A percentile compares a stretch with the other conserved stretches of the same genome.
These are phyloP conservation scores for Rhodosporidiobolus odoratus DNA, from an alignment of 768 basidiomycete species.

Conservation along the genomic window DNA sequence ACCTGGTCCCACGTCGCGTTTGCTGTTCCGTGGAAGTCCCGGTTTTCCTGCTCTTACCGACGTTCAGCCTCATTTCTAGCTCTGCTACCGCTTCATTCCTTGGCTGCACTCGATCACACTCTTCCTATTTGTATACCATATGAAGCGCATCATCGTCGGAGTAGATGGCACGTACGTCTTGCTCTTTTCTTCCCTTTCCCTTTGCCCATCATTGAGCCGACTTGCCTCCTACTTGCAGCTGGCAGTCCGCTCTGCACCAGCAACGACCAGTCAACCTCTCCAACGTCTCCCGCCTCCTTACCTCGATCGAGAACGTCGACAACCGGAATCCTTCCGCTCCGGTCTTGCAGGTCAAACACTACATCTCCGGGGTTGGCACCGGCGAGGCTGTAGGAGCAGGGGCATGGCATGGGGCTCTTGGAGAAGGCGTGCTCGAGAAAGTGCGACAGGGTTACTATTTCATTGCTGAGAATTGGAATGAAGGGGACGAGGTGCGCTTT, in stretches of 20 bases:
- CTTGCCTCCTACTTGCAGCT: not conserved
- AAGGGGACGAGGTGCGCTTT: conserved; percentile 20
- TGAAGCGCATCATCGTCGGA: conserved; percentile 19
- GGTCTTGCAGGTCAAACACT: conserved; percentile 20
- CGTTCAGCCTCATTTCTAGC: not conserved
- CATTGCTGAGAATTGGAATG: conserved; percentile 30
- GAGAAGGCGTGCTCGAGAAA: conserved; percentile 1
- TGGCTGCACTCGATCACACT: not conserved
- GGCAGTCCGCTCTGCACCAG: conserved; percentile 16
- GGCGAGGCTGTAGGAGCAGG: not conserved
- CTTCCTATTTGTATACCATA: not conserved
- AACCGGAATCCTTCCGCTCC: not conserved
- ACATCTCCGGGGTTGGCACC: conserved; percentile 11
- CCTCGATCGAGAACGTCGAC: conserved; percentile 5
- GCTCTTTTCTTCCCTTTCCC: not conserved
- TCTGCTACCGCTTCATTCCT: not conserved
- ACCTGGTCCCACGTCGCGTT: not conserved
- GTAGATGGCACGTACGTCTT: conserved; percentile 15
- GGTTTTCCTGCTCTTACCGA: not conserved
- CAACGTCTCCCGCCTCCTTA: conserved; percentile 6
- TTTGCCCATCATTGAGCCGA: no score
- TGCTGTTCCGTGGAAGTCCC: not conserved
- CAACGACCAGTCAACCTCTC: not conserved
- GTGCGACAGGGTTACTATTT: conserved; percentile 35
- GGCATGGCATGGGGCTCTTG: not conserved